Evolutionary conservation across 768 basidiomycete species (phyloP).

Genomic region (Kwoniella newhampshirensis): DNA sequence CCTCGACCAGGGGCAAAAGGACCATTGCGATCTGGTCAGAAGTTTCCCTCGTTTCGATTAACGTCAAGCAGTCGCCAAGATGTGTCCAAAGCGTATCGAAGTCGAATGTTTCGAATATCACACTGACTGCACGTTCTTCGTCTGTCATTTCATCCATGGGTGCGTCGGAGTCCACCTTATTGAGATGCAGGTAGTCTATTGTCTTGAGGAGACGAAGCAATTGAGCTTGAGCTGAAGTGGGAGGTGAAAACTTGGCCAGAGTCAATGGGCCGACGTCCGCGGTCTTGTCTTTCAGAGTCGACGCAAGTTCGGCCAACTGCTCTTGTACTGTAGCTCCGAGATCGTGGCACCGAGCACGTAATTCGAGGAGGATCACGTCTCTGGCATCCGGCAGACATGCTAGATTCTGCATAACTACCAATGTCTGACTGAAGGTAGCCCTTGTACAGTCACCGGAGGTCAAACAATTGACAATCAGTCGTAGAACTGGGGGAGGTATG

Average conservation of each 20-base stretch:
- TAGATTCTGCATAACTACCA: slow-evolving; percentile 87
- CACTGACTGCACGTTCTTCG: slow-evolving; percentile 67
- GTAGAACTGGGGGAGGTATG: slow-evolving; percentile 78
- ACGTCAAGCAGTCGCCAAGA: slow-evolving; percentile 81
- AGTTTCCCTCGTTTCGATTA: slow-evolving; percentile 75
- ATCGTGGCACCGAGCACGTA: slow-evolving; percentile 80
- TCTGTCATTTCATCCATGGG: slow-evolving; percentile 31
- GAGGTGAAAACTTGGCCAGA: slow-evolving; percentile 85
- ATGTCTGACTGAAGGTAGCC: slow-evolving; percentile 90
- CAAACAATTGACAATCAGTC: slow-evolving; percentile 91
- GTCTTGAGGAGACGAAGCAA: slow-evolving; percentile 92
- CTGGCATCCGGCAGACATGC: slow-evolving; percentile 84
- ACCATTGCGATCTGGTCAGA: slow-evolving; percentile 88
- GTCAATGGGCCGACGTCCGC: slow-evolving; percentile 60
- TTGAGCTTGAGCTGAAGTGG: slow-evolving; percentile 95
- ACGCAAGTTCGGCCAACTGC: slow-evolving; percentile 75
- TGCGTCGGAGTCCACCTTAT: slow-evolving; percentile 36
- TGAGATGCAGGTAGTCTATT: slow-evolving; percentile 82
- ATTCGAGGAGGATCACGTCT: slow-evolving; percentile 83
- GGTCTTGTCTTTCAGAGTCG: slow-evolving; percentile 64
- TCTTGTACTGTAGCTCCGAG: slow-evolving; percentile 71
- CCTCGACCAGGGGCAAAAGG: slow-evolving; percentile 88
- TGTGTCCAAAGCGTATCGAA: slow-evolving; percentile 85
- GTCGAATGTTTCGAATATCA: slow-evolving; percentile 86
- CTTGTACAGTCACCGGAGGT: slow-evolving; percentile 97